A percentile compares a stretch with the other conserved stretches of the same genome.
These are phyloP conservation scores for Pycnococcus provasolii DNA, from an alignment of 139 green algal genomes.

Conservation along the genomic window DNA sequence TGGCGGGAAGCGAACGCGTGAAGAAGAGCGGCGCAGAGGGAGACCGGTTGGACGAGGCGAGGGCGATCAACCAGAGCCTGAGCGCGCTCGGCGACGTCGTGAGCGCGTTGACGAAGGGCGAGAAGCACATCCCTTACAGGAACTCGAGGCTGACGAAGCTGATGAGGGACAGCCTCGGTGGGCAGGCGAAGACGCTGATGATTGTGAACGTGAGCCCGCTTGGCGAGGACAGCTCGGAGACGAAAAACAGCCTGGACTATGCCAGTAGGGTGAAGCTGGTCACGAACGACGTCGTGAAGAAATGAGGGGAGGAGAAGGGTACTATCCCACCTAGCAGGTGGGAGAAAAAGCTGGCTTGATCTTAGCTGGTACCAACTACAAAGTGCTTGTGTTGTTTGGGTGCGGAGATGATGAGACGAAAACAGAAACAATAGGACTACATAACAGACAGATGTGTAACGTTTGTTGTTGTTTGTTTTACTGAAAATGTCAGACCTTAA, in stretches of 20 bases:
- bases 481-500: not conserved
- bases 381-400: too few relatives aligned
- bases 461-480: not conserved
- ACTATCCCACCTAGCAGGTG: not conserved
- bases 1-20: constrained; percentile 85
- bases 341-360: not conserved
- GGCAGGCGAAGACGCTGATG: constrained; percentile 37
- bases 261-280: constrained; percentile 19
- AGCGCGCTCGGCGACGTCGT: constrained; percentile 40
- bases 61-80: constrained; percentile 49
- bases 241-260: constrained; percentile 14
- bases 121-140: constrained; percentile 29
- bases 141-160: constrained; percentile 47
- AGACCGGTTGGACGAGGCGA: constrained; percentile 69
- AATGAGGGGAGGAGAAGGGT: not conserved
- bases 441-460: too few relatives aligned
- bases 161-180: constrained; percentile 50
- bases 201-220: constrained; percentile 19
- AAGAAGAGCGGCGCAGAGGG: constrained; percentile 50
- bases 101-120: constrained; percentile 17
- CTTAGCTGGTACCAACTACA: not conserved
- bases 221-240: constrained; percentile 8
- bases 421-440: too few relatives aligned
- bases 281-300: not conserved
- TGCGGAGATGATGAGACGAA: too few relatives aligned